Conservation (phyloP, 129 eudicot genomes). For the Silybum marianum region DNA sequence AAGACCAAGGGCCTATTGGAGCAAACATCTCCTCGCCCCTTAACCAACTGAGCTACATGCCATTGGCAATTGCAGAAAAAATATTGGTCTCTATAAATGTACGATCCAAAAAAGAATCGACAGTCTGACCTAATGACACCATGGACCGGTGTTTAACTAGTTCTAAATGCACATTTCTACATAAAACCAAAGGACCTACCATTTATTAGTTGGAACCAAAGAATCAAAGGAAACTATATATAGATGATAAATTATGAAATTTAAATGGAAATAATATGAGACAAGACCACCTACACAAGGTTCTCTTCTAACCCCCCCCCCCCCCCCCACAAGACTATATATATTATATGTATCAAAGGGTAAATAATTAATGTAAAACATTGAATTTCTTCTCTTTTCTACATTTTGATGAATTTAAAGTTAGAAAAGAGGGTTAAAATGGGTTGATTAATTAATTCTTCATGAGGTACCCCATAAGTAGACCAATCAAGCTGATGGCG, state of each 20-base stretch:
- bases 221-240: neutral
- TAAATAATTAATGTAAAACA: conserved; percentile 26
- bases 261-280: conserved; percentile 9
- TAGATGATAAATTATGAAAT: conserved; percentile 2
- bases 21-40: too few species aligned
- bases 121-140: too few species aligned
- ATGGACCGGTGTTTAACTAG: too few species aligned
- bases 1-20: too few species aligned
- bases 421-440: conserved; percentile 9
- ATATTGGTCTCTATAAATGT: too few species aligned
- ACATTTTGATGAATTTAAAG: conserved; percentile 23
- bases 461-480: conserved; percentile 69
- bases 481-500: conserved; percentile 62
- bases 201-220: neutral
- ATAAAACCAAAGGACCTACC: neutral
- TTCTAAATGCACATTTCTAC: too few species aligned
- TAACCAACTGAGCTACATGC: too few species aligned
- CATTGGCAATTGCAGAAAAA: too few species aligned
- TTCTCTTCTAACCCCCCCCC: conserved; percentile 35
- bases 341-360: conserved; percentile 14
- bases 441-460: conserved; percentile 37
- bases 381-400: conserved; percentile 29
- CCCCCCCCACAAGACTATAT: conserved; percentile 28
- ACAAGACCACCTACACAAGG: conserved; percentile 25
- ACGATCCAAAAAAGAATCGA: too few species aligned